Conservation (phyloP, 768 basidiomycete species). For the Tephrocybe sp. region DNA sequence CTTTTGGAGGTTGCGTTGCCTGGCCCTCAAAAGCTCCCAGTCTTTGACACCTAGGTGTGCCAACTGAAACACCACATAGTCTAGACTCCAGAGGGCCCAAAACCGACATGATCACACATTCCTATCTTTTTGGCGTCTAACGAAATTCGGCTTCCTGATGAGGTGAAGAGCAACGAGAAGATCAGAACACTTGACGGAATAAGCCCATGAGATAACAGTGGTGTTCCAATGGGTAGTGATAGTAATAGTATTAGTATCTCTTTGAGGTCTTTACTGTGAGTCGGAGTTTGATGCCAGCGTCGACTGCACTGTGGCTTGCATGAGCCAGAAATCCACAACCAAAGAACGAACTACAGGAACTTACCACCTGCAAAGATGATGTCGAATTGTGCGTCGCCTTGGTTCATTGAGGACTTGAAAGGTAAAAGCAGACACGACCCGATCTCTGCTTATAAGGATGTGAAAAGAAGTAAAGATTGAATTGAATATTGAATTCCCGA, state of each 20-base stretch:
- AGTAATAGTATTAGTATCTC: too few species aligned
- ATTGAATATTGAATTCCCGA: too few species aligned
- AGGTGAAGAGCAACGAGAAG: conserved; percentile 40
- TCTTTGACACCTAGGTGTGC: conserved; percentile 72
- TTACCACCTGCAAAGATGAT: conserved; percentile 60
- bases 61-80: conserved; percentile 78
- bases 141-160: conserved; percentile 37
- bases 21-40: conserved; percentile 51
- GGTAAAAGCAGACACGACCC: too few species aligned
- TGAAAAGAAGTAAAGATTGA: too few species aligned
- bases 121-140: conserved; percentile 49
- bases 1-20: conserved; percentile 55
- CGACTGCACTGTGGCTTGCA: too few species aligned
- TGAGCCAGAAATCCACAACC: too few species aligned
- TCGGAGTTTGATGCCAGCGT: too few species aligned
- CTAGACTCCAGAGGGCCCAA: conserved; percentile 78
- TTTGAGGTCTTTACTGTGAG: too few species aligned
- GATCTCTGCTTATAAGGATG: too few species aligned
- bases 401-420: conserved; percentile 4
- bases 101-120: conserved; percentile 75
- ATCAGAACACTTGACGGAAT: conserved; percentile 54
- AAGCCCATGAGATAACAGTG: conserved; percentile 59
- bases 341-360: too few species aligned
- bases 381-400: conserved; percentile 30
- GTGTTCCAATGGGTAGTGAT: conserved; percentile 81